Evolutionary conservation across 1,284 basidiomycete genomes (phyloP), one percentile per base, ranked within the genome.

Genomic region (Leucoagaricus sp.): DNA sequence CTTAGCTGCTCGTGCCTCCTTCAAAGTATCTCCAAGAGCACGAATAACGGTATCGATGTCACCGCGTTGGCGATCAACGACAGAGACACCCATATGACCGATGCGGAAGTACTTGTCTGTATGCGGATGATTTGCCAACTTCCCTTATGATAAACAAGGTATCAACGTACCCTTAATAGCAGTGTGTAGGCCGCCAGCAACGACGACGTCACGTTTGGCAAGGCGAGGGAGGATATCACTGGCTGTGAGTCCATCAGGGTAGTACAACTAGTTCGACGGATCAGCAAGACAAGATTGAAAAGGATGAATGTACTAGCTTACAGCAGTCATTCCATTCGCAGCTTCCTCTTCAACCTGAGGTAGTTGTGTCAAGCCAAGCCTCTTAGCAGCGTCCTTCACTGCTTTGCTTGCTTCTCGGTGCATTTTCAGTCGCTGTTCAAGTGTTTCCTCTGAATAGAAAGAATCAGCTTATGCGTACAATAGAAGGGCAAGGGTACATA

Each of bases 311-410:
- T n/a, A n/a, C n/a, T n/a, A 17, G 69, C 81, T 58, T 64, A 87
- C 87, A 41, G 93, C 93, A 12, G 92, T 92, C 94, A 98, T 96
- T 46, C 94, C 94, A 67, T 96, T 96, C 4, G 95, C 94, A n/a
- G 89, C 82, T 55, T 82, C 79, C 4, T 80, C 76, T 1, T 83
- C 74, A 45, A 81, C 75, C 8, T 83, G 67, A 19, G 93, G 86
- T 10, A 97, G 79, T 62, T 83, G 84, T 65, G 79, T 86, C 64
- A 98, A 78, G 3, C 94, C 95, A 46, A 97, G 78, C 33, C 78
- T 77, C 36, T 73, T 71, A 2, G 89, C 86, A 10, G 85, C 83
- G 40, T 84, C 76, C 75, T 93, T 96, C 70, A 99, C 74, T 55
- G 84, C 84, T 55, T 80, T 70, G 59, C 89, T 92, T 0, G 85